phyloP scores from a whole-genome alignment of 345 rosid genomes.

The Raphanus sativus region DNA sequence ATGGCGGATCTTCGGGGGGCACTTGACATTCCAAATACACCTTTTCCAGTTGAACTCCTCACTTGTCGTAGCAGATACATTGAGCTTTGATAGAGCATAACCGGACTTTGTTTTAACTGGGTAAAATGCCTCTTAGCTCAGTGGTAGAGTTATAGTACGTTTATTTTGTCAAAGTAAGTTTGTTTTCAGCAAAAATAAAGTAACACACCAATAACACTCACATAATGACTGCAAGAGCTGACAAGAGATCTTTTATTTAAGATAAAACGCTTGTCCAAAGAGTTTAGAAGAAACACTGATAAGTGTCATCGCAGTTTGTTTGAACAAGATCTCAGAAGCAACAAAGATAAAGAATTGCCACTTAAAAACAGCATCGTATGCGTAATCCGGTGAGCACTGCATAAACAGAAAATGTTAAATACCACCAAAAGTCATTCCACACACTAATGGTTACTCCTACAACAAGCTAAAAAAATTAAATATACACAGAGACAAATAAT shows the following conservation, averaged over 20 bases:
- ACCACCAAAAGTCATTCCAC: not conserved
- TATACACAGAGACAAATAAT: not conserved
- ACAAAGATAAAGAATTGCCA: conserved; percentile 37
- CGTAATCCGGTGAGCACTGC: conserved; percentile 94
- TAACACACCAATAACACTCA: not conserved
- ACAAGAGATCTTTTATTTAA: conserved; percentile 16
- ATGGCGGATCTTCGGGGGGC: no score
- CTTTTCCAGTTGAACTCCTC: no score
- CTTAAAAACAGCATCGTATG: conserved; percentile 63
- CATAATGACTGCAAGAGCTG: no score
- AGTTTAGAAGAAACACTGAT: conserved; percentile 8
- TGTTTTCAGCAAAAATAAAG: not conserved
- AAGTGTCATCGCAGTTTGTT: no score
- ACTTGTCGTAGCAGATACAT: no score
- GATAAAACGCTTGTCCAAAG: conserved; percentile 24
- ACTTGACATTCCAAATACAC: no score
- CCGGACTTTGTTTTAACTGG: no score
- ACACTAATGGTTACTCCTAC: not conserved
- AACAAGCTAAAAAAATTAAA: not conserved
- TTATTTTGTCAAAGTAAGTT: not conserved
- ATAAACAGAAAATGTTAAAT: not conserved
- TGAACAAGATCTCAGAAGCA: conserved; percentile 18
- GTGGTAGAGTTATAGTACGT: not conserved
- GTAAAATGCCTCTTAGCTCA: not conserved
- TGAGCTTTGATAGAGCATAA: no score